Evolutionary conservation across 2,329 filamentous ascomycete genomes (phyloP).

Genomic region (Pseudopithomyces chartarum): DNA sequence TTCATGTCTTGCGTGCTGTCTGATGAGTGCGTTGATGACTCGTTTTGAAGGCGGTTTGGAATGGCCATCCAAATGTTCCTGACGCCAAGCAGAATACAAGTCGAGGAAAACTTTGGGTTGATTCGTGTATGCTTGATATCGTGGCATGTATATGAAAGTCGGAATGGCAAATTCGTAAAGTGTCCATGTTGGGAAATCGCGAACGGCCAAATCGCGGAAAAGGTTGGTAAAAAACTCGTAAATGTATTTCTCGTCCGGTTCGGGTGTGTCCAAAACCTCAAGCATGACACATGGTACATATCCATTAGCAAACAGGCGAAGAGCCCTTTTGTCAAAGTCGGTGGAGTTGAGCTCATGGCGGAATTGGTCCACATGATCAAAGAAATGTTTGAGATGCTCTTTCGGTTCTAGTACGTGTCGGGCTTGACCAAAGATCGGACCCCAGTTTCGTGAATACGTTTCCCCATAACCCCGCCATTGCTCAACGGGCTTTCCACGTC

Average conservation of each 20-base stretch:
- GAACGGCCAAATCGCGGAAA: conserved; percentile 26
- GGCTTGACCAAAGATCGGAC: conserved; percentile 30
- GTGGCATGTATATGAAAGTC: conserved; percentile 28
- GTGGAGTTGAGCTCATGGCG: conserved; percentile 27
- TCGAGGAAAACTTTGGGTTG: conserved; percentile 29
- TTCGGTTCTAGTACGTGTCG: conserved; percentile 29
- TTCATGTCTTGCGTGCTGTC: conserved; percentile 21
- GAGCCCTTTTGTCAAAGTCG: conserved; percentile 13
- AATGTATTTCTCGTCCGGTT: conserved; percentile 32
- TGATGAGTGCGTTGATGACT: conserved; percentile 26
- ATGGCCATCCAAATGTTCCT: conserved; percentile 19
- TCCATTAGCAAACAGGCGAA: conserved; percentile 30
- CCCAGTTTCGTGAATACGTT: conserved; percentile 4
- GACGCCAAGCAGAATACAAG: conserved; percentile 32
- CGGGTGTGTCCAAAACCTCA: conserved; percentile 20
- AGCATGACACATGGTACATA: conserved; percentile 36
- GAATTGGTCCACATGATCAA: conserved; percentile 30
- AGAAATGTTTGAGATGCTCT: conserved; percentile 31
- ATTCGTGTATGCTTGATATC: conserved; percentile 35
- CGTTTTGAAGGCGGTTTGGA: conserved; percentile 24
- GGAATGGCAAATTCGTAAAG: conserved; percentile 36
- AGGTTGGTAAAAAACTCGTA: conserved; percentile 30
- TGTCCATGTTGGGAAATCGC: conserved; percentile 21
- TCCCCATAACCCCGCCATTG: conserved; percentile 10
- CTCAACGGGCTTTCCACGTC: not conserved